Conservation (phyloP, 371 early-diverging fungal genomes). For the Rhizopus sp. region DNA sequence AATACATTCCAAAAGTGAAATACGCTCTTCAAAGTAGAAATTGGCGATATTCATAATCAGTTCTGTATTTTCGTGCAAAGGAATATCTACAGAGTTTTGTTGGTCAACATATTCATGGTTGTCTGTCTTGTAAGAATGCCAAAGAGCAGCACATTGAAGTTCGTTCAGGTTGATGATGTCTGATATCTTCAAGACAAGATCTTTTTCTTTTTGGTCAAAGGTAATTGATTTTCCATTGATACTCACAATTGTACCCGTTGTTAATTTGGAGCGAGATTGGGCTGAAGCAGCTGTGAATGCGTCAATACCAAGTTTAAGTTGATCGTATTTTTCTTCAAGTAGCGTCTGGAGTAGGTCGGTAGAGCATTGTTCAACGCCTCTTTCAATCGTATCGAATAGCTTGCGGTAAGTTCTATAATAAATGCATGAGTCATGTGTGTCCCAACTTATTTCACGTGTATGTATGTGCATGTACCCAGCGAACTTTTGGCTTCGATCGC, state of each 20-base stretch:
- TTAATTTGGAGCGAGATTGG: slow-evolving; percentile 38
- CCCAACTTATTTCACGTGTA: too few relatives aligned
- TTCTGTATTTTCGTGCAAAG: slow-evolving; percentile 22
- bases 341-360: slow-evolving; percentile 45
- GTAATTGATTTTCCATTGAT: slow-evolving; percentile 39
- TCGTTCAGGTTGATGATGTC: slow-evolving; percentile 38
- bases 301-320: slow-evolving; percentile 37
- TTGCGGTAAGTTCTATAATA: slow-evolving; percentile 43
- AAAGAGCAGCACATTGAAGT: slow-evolving; percentile 32
- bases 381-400: slow-evolving; percentile 46
- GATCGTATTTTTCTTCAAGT: slow-evolving; percentile 37
- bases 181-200: slow-evolving; percentile 33
- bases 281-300: slow-evolving; percentile 33
- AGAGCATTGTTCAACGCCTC: slow-evolving; percentile 47
- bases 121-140: slow-evolving; percentile 32
- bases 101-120: slow-evolving; percentile 4
- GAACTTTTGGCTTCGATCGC: slow-evolving; percentile 27
- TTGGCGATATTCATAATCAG: slow-evolving; percentile 20
- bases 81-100: slow-evolving; percentile 2
- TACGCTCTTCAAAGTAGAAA: slow-evolving; percentile 43
- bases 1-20: slow-evolving; percentile 40
- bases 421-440: not conserved
- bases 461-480: slow-evolving; percentile 24
- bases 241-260: slow-evolving; percentile 20
- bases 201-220: slow-evolving; percentile 36